Evolutionary conservation across 306 rosid genomes (phyloP), one percentile per base, ranked within the genome.

Genomic region (Ormosia semicastrata): DNA sequence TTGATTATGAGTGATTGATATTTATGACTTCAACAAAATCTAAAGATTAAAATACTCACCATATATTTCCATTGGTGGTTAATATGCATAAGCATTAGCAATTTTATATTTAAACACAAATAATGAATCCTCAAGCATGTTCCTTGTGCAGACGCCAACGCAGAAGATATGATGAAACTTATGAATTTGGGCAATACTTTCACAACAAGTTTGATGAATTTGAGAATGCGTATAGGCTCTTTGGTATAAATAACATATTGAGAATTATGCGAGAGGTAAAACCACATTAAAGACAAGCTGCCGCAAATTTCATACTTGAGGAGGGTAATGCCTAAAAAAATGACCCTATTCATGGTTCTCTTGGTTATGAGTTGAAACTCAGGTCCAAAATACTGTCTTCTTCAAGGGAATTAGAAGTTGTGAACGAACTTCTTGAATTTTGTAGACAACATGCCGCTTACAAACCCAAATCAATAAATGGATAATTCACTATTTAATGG

Each of bases 141-240:
- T 71, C 85, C 10, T 36, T 75, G 3, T 86, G 87, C 52, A 86
- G 63, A n/a, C 79, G 67, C 58, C 85, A 63, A 43, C 75, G 80
- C 43, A 78, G 64, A 34, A 82, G n/a, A 69, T 86, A 84, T 13
- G 75, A 34, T n/a, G 57, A 29, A 32, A 24, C 3, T 3, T 86
- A 86, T 70, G 82, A 73, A 6, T 2, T 82, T 17, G 84, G 84
- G 24, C 73, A 78, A 2, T 86, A 40, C 43, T 86, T 78, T 39
- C 84, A 84, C 0, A 68, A 15, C 0, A 49, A 65, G 60, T 60
- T 0, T 4, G 2, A 6, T 0, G 89, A 86, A 3, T 83, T 74
- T 29, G 52, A 34, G 52, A 54, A 78, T 34, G 87, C 85, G 1
- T 76, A 74, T 2, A 29, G 68, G 29, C 47, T 79, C 3, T 83